phyloP scores from a whole-genome alignment of 495 filamentous ascomycete species.

The Trichocladium antarcticum region DNA sequence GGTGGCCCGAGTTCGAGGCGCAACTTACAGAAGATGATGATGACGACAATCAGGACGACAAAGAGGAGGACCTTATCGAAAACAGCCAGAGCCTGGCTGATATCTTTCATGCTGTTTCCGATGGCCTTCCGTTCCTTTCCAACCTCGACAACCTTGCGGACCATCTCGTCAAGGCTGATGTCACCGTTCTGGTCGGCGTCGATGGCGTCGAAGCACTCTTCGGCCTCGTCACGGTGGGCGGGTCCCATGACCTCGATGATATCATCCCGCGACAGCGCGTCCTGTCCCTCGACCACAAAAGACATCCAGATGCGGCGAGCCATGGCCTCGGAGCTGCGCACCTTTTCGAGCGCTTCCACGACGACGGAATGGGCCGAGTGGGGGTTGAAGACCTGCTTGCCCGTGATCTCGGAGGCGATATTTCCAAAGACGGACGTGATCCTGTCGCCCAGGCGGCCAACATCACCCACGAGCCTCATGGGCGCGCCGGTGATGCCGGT shows the following conservation, averaged over 20 bases:
- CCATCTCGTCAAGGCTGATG: slow-evolving; percentile 89
- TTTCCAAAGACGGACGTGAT: slow-evolving; percentile 88
- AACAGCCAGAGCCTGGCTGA: slow-evolving; percentile 85
- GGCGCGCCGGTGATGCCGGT: slow-evolving; percentile 57
- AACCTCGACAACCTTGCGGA: slow-evolving; percentile 72
- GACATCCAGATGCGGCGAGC: slow-evolving; percentile 96
- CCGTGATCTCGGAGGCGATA: slow-evolving; percentile 84
- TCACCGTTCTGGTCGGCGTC: slow-evolving; percentile 89
- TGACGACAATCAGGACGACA: slow-evolving; percentile 64
- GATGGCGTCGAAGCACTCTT: slow-evolving; percentile 67
- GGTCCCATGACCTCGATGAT: slow-evolving; percentile 76
- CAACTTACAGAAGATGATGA: slow-evolving; percentile 72
- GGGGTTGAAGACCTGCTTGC: slow-evolving; percentile 88
- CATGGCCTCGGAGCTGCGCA: slow-evolving; percentile 70
- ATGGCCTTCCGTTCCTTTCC: slow-evolving; percentile 76
- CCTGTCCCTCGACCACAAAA: slow-evolving; percentile 81
- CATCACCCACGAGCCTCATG: slow-evolving; percentile 63
- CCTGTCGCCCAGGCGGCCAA: slow-evolving; percentile 79
- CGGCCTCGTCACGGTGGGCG: slow-evolving; percentile 57
- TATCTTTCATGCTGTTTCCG: slow-evolving; percentile 86
- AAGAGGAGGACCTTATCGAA: slow-evolving; percentile 73
- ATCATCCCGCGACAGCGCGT: slow-evolving; percentile 69
- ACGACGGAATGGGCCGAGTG: slow-evolving; percentile 80
- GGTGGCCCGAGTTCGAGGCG: neutral
- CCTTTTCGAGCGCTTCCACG: slow-evolving; percentile 75